Evolutionary conservation across 306 rosid genomes (phyloP).

Genomic region (Ziziphus jujuba): DNA sequence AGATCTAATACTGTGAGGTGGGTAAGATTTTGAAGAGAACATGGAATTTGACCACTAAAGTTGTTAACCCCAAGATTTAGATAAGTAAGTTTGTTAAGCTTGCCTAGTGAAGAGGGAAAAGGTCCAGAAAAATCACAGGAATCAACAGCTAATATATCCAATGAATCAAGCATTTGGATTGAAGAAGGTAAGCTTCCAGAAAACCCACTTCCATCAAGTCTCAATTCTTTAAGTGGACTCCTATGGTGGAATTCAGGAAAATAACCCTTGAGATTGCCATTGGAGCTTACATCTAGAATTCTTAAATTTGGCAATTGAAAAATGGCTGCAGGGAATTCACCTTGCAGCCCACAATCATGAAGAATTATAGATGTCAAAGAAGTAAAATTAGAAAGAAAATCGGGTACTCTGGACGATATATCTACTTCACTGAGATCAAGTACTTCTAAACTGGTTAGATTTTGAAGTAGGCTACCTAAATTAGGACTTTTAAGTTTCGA

Average conservation of each 20-base stretch:
- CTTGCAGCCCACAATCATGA: background rate
- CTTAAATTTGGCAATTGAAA: background rate
- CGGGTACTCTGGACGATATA: no score
- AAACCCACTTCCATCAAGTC: background rate
- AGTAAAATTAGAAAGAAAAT: no score
- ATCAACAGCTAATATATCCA: background rate
- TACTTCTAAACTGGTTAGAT: no score
- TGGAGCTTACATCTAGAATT: background rate
- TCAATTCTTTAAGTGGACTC: background rate
- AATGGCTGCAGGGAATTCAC: background rate
- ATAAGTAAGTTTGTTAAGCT: background rate
- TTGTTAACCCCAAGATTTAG: background rate
- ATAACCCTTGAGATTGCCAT: background rate
- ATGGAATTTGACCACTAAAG: background rate
- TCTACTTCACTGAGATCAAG: no score
- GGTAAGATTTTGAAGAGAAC: slow-evolving; percentile 4
- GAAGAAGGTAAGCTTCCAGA: background rate
- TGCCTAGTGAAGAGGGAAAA: background rate
- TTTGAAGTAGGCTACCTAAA: no score
- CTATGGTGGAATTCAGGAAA: background rate
- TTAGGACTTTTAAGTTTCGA: no score
- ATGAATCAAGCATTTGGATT: background rate
- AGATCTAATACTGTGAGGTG: background rate
- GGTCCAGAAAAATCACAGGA: background rate
- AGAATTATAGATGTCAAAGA: background rate